phyloP scores from a whole-genome alignment of 768 basidiomycete species.

The Termitomyces sp. region DNA sequence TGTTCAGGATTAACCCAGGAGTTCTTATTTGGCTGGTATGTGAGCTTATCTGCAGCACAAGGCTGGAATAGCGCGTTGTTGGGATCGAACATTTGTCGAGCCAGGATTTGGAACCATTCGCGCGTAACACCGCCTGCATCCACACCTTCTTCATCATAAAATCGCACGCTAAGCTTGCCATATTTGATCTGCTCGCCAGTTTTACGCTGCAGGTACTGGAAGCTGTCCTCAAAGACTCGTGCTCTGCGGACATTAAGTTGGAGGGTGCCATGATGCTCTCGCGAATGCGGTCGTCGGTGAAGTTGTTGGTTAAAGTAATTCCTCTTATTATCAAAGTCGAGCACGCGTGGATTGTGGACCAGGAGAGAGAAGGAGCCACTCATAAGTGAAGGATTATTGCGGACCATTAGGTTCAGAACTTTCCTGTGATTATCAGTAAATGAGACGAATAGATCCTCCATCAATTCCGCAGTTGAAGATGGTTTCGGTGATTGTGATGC shows the following conservation, averaged over 20 bases:
- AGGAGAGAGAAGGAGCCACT: constrained; percentile 96
- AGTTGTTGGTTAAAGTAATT: constrained; percentile 93
- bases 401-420: constrained; percentile 93
- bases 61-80: constrained; percentile 98
- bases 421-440: constrained; percentile 95
- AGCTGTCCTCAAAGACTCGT: constrained; percentile 97
- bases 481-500: constrained; percentile 67
- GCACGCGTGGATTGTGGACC: constrained; percentile 91
- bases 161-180: constrained; percentile 94
- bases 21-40: constrained; percentile 94
- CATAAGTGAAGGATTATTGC: constrained; percentile 97
- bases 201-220: constrained; percentile 84
- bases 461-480: constrained; percentile 64
- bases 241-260: constrained; percentile 87
- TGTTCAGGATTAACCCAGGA: constrained; percentile 95
- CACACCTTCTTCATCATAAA: constrained; percentile 96
- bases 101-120: constrained; percentile 98
- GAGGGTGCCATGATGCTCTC: constrained; percentile 79
- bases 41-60: constrained; percentile 89
- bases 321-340: constrained; percentile 99
- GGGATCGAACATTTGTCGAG: constrained; percentile 98
- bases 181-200: constrained; percentile 96
- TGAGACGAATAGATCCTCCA: constrained; percentile 87
- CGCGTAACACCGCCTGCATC: constrained; percentile 98
- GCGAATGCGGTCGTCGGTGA: constrained; percentile 71